Evolutionary conservation across 495 filamentous ascomycete genomes (phyloP).

Genomic region (Aspergillus olivimuriae): DNA sequence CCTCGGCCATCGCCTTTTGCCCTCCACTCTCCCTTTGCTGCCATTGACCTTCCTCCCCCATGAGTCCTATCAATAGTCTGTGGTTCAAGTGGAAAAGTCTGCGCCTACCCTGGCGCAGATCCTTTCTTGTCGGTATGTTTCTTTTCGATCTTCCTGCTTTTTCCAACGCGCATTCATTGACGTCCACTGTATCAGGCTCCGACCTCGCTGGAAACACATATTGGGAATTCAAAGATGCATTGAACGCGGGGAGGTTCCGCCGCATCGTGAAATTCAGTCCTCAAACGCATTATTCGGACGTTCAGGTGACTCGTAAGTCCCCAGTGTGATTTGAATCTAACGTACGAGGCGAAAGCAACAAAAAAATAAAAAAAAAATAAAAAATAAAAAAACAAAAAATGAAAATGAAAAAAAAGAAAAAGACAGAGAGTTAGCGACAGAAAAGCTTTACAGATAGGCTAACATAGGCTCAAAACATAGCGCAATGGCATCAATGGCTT

Average conservation of each 20-base stretch:
- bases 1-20: constrained; percentile 1
- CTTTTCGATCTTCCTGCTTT: constrained; percentile 5
- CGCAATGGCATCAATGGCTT: constrained; percentile 96
- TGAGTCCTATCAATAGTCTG: constrained; percentile 41
- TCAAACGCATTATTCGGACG: constrained; percentile 58
- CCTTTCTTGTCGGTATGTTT: constrained; percentile 67
- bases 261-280: constrained; percentile 64
- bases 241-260: constrained; percentile 48
- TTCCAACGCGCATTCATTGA: constrained; percentile 16
- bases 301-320: constrained; percentile 54
- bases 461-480: constrained; percentile 32
- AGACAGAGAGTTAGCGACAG: no score
- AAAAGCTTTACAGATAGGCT: no score
- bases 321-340: neutral
- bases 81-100: constrained; percentile 88
- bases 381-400: no score
- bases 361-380: no score
- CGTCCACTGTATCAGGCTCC: constrained; percentile 49
- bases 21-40: constrained; percentile 1
- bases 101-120: constrained; percentile 77
- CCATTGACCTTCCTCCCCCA: constrained; percentile 7
- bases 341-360: neutral
- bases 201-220: constrained; percentile 89
- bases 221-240: constrained; percentile 78
- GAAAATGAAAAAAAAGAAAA: no score